Evolutionary conservation across 2,329 filamentous ascomycete species (phyloP).

Genomic region (Cucurbitaria berberidis): DNA sequence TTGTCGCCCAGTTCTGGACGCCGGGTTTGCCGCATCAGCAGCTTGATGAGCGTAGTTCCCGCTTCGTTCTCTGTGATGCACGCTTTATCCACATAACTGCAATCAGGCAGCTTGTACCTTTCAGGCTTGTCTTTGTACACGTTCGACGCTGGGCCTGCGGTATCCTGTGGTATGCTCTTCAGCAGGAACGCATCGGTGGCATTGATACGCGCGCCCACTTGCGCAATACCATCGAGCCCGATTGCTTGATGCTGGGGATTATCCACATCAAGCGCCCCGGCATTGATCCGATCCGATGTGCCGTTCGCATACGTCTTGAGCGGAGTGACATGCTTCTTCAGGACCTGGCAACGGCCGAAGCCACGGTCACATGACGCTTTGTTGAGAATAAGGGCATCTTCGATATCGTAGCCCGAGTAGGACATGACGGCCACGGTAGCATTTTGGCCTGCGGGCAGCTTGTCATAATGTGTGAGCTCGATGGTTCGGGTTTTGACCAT

Average conservation of each 20-base stretch:
- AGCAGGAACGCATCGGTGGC: constrained; percentile 87
- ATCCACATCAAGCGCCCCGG: constrained; percentile 52
- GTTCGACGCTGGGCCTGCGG: constrained; percentile 70
- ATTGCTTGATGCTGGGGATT: constrained; percentile 69
- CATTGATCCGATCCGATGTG: constrained; percentile 62
- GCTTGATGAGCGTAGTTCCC: constrained; percentile 86
- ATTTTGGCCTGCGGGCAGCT: constrained; percentile 94
- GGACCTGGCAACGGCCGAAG: constrained; percentile 97
- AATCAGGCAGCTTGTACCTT: constrained; percentile 83
- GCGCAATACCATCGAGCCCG: constrained; percentile 85
- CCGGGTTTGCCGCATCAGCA: constrained; percentile 94
- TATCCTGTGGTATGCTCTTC: constrained; percentile 84
- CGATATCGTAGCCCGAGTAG: constrained; percentile 98
- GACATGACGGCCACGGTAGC: constrained; percentile 99
- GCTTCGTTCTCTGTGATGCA: constrained; percentile 88
- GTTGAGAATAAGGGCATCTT: constrained; percentile 95
- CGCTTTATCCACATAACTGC: constrained; percentile 93
- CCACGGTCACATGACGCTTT: constrained; percentile 94
- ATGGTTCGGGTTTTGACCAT: constrained; percentile 98
- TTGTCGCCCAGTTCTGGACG: constrained; percentile 96
- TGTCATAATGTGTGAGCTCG: constrained; percentile 95
- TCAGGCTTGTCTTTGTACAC: constrained; percentile 70
- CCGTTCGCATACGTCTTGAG: constrained; percentile 90
- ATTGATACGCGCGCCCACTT: constrained; percentile 80
- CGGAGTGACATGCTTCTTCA: constrained; percentile 88